Evolutionary conservation across 1,284 basidiomycete genomes (phyloP), one percentile per base, ranked within the genome.

Genomic region (Cronartium quercuum): DNA sequence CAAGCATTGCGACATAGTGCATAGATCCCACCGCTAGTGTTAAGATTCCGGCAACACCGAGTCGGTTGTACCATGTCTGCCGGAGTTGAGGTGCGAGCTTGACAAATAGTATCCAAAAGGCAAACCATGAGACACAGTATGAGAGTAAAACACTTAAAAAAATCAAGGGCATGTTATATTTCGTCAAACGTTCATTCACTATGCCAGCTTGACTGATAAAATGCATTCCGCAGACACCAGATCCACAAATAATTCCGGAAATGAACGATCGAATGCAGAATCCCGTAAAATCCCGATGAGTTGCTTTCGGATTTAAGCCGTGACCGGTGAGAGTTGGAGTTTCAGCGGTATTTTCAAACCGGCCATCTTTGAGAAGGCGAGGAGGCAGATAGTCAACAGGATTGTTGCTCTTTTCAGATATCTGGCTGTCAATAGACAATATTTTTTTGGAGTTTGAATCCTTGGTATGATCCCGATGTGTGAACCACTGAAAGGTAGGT

Each of bases 71-170:
- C 81, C 82, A 83, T 6, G 80, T 82, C 76, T 84, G 83, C 77
- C 83, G 81, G 75, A 84, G 81, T 77, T 84, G 83, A 1, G 83
- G 84, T 29, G 83, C 81, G 55, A 84, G 81, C 78, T 84, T 82
- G 79, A 84, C 82, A 78, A 84, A 84, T 80, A 84, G 82, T 78
- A 84, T 83, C 78, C 83, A 84, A 0, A 84, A 81, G 3, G 82
- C 84, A 40, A 82, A 78, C 67, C 82, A 78, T 24, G 84, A 83
- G 12, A 83, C 83, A 13, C 79, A 78, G 64, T 81, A 82, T 35
- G 84, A 83, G 65, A 84, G 83, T 66, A 84, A 76, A 66, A 84
- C 81, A 3, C 82, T 83, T 2, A 81, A 81, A 37, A 84, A 78
- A 35, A 84, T 81, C 61, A 81, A 82, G 29, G 78, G 79, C 15